Evolutionary conservation across 495 filamentous ascomycete species (phyloP), one percentile per base, ranked within the genome.

Genomic region (Penicillium ochrochloron): DNA sequence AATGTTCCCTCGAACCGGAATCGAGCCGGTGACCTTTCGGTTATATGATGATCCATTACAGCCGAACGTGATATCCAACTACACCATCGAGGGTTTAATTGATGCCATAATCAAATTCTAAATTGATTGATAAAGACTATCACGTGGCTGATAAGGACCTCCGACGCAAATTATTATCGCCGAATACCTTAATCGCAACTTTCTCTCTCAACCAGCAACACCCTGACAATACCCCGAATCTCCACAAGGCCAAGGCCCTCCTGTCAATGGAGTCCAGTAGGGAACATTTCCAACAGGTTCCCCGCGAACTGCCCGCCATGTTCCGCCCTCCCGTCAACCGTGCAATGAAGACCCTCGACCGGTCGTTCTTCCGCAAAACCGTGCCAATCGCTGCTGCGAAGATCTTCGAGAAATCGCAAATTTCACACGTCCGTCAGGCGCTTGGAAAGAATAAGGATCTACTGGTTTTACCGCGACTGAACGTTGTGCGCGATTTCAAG

Each of bases 241-340:
- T 12, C 39, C 56, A 6, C 35, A 41, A 63, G 57, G 23, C 52
- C 14, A 54, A 44, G 35, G 35, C 53, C 48, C 57, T 56, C 59
- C 59, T 63, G 56, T 74, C 72, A 64, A 78, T 80, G 77, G 71
- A 75, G 63, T 57, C 70, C 14, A 63, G 52, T 31, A 62, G 52
- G 31, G 64, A 69, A 44, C 37, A 57, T 35, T 61, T 59, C 64
- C 62, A 64, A 48, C 66, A 68, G 44, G 63, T 56, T 33, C 60
- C 68, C 54, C 70, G 69, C 68, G 73, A 79, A 57, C 61, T 73
- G 64, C 65, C 75, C 63, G 73, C 71, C 39, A 89, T 90, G 87
- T 90, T 97, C 76, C 86, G 89, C 44, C 92, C 94, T 11, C 96
- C 94, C 27, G 78, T 94, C 41, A 89, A 94, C 71, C 92, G 92